Evolutionary conservation across 73 alveolate genomes (phyloP), one percentile per base, ranked within the genome.

Genomic region (Durusdinium trenchii): DNA sequence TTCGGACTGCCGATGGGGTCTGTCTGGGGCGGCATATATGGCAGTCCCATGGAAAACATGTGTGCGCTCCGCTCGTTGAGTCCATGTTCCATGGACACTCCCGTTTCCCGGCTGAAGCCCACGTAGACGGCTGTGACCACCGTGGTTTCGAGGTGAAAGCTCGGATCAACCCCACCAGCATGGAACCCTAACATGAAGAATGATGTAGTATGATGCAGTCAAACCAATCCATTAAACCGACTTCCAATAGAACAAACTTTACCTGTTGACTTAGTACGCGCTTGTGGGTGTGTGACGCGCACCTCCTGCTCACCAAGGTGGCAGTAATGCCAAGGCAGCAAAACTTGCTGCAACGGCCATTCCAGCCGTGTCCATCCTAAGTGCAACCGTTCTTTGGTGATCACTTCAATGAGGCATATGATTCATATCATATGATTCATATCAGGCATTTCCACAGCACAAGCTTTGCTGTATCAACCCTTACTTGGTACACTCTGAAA

Each of bases 311-410:
- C n/a, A 2, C 46, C 91, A 64, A 30, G 35, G 91, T n/a, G 3
- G 32, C 91, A 81, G 71, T 67, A 81, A 81, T 45, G 91, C 91
- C 71, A 81, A 81, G 6, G 50, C 36, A 6, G 71, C 91, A 16
- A 81, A 81, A 50, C 71, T 48, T 46, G 91, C 69, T 4, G 71
- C 91, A 48, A 46, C 91, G 4, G 64, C 91, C 35, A 46, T 47
- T 64, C 91, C 91, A 23, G 91, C 6, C 46, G 50, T 81, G 91
- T 48, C 32, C 91, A 81, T 81, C 91, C 91, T 81, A 23, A 38
- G 60, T 45, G 79, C 36, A 1, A 32, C 79, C n/a, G n/a, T n/a
- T n/a, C n/a, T n/a, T n/a, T n/a, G n/a, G n/a, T n/a, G n/a, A n/a
- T n/a, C n/a, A n/a, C n/a, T n/a, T n/a, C n/a, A n/a, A n/a, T n/a